Percentiles rank a stretch among this genome's conserved stretches.
phyloP scores from a whole-genome alignment of 2,329 filamentous ascomycete species.

The Aspergillus arachidicola region DNA sequence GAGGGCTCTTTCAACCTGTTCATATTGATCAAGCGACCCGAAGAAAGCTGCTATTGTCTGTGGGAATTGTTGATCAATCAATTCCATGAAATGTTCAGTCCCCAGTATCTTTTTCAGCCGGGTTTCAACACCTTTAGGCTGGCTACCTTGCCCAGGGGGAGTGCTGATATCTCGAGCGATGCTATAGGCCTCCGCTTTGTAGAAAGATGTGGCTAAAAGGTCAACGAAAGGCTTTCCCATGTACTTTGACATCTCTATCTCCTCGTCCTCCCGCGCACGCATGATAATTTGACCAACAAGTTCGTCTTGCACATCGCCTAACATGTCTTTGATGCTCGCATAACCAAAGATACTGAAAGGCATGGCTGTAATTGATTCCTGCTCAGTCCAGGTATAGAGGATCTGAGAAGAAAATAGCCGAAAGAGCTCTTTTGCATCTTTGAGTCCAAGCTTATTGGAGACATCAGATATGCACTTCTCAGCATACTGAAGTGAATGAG shows the following conservation, averaged over 20 bases:
- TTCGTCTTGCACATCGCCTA: conserved; percentile 74
- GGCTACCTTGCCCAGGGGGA: conserved; percentile 44
- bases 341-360: conserved; percentile 89
- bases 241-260: conserved; percentile 61
- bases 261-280: conserved; percentile 69
- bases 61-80: conserved; percentile 71
- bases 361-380: conserved; percentile 67
- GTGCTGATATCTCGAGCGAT: conserved; percentile 72
- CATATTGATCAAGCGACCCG: conserved; percentile 75
- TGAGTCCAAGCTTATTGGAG: conserved; percentile 65
- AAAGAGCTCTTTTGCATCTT: conserved; percentile 72
- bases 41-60: conserved; percentile 77
- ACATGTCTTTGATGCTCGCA: conserved; percentile 65
- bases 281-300: conserved; percentile 79
- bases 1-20: conserved; percentile 69
- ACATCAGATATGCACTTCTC: conserved; percentile 70
- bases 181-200: conserved; percentile 79
- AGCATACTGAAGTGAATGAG: conserved; percentile 68
- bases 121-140: conserved; percentile 62
- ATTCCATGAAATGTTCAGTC: conserved; percentile 62
- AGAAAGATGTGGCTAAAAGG: conserved; percentile 70
- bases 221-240: conserved; percentile 58
- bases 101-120: conserved; percentile 71
- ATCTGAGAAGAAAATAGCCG: conserved; percentile 83
- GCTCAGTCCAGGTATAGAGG: conserved; percentile 84